These are phyloP conservation scores for Mycena vitilis DNA, from an alignment of 768 basidiomycete genomes.

Conservation along the genomic window DNA sequence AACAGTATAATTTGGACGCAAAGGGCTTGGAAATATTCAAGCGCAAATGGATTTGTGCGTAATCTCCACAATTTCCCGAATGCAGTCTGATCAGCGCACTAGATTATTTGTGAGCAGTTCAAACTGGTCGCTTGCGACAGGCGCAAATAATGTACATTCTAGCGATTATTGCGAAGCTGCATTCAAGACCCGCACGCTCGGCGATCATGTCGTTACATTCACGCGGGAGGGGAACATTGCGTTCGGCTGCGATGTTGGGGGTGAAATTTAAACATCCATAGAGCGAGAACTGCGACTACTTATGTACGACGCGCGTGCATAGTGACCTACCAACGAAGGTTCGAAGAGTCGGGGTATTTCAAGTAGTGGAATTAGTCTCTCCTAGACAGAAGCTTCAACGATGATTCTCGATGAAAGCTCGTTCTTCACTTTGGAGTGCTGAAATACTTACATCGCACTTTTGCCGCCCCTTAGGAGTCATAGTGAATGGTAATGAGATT, in stretches of 20 bases:
- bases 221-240: constrained; percentile 35
- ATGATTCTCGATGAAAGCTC: too few species aligned
- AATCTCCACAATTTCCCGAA: background rate
- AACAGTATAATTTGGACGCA: constrained; percentile 48
- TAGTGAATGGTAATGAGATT: too few species aligned
- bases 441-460: too few species aligned
- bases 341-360: too few species aligned
- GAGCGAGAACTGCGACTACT: too few species aligned
- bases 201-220: constrained; percentile 36
- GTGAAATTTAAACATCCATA: too few species aligned
- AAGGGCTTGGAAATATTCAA: constrained; percentile 28
- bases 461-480: too few species aligned
- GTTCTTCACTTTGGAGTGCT: too few species aligned
- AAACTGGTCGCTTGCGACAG: background rate
- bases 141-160: background rate
- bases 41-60: constrained; percentile 37
- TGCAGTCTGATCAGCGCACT: background rate
- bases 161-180: constrained; percentile 37
- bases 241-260: constrained; percentile 33
- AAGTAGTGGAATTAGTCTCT: too few species aligned
- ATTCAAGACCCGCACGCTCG: constrained; percentile 36
- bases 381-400: too few species aligned
- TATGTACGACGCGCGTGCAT: too few species aligned
- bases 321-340: too few species aligned
- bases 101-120: constrained; percentile 33